Conservation (phyloP, 2,329 filamentous ascomycete species). For the Lojkania enalia region DNA sequence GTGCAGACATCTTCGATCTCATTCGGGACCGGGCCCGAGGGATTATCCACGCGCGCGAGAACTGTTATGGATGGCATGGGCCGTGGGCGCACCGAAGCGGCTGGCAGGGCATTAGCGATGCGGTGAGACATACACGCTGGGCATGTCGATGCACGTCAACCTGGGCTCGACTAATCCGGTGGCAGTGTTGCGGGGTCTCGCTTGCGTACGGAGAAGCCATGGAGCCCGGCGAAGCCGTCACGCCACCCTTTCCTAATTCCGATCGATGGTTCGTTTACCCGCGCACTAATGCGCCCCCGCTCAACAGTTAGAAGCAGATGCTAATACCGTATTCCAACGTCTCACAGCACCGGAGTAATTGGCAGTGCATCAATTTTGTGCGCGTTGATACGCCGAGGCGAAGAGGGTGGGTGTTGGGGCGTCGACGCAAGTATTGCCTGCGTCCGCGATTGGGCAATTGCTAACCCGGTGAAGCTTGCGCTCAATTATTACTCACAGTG, state of each 20-base stretch:
- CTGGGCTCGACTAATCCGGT: too few relatives aligned
- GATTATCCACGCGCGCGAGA: constrained; percentile 54
- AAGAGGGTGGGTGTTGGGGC: constrained; percentile 40
- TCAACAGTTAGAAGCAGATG: too few relatives aligned
- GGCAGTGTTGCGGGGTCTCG: background rate
- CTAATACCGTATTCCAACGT: too few relatives aligned
- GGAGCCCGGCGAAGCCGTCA: background rate
- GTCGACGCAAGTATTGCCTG: constrained; percentile 35
- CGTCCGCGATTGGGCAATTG: background rate
- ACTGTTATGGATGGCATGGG: constrained; percentile 54
- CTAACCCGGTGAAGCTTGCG: constrained; percentile 4
- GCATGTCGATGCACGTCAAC: too few relatives aligned
- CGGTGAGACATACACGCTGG: too few relatives aligned
- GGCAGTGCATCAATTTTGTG: constrained; percentile 43
- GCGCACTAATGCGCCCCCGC: too few relatives aligned
- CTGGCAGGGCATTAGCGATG: constrained; percentile 52
- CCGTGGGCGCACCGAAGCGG: constrained; percentile 49
- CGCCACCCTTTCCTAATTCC: background rate
- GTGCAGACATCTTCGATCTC: constrained; percentile 44
- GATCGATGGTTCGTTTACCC: too few relatives aligned
- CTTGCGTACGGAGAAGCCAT: constrained; percentile 1
- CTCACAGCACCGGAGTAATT: constrained; percentile 44
- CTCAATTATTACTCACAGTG: constrained; percentile 22
- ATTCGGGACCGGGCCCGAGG: constrained; percentile 41
- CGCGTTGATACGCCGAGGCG: constrained; percentile 40